Conservation (phyloP, 495 filamentous ascomycete genomes). For the Hyaloscypha variabilis region DNA sequence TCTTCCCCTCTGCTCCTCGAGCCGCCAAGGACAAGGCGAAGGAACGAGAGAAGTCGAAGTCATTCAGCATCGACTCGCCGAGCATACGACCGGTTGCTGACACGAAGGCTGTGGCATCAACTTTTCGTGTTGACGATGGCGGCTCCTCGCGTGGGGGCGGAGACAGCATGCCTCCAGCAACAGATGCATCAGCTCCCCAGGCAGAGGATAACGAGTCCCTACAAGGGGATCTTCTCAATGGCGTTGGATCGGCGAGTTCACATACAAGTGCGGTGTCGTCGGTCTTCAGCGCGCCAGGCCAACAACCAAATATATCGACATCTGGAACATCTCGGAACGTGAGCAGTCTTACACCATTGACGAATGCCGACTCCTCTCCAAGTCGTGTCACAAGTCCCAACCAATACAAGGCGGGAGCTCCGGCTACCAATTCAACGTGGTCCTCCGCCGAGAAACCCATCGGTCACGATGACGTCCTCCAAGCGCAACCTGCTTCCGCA, state of each 20-base stretch:
- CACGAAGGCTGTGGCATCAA: slow-evolving; percentile 25
- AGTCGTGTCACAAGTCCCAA: slow-evolving; percentile 57
- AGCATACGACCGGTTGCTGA: slow-evolving; percentile 33
- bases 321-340: slow-evolving; percentile 36
- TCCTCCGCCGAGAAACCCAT: slow-evolving; percentile 9
- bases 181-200: slow-evolving; percentile 40
- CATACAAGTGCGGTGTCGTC: slow-evolving; percentile 66
- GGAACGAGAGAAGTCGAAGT: slow-evolving; percentile 52
- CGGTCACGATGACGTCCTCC: slow-evolving; percentile 22
- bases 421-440: slow-evolving; percentile 4
- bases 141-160: slow-evolving; percentile 29
- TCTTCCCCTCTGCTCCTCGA: slow-evolving; percentile 83
- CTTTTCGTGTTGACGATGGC: slow-evolving; percentile 28
- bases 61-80: slow-evolving; percentile 38
- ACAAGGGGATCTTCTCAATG: slow-evolving; percentile 63
- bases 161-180: slow-evolving; percentile 37
- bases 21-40: slow-evolving; percentile 56
- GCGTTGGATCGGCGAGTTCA: slow-evolving; percentile 68
- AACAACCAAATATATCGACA: slow-evolving; percentile 51
- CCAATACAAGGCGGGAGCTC: slow-evolving; percentile 36
- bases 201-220: slow-evolving; percentile 61
- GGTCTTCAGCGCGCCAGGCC: slow-evolving; percentile 58
- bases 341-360: slow-evolving; percentile 74
- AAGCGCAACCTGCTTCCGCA: slow-evolving; percentile 51
- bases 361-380: slow-evolving; percentile 74